Conservation (phyloP, 1,284 basidiomycete genomes). For the Ceratobasidium sp. region DNA sequence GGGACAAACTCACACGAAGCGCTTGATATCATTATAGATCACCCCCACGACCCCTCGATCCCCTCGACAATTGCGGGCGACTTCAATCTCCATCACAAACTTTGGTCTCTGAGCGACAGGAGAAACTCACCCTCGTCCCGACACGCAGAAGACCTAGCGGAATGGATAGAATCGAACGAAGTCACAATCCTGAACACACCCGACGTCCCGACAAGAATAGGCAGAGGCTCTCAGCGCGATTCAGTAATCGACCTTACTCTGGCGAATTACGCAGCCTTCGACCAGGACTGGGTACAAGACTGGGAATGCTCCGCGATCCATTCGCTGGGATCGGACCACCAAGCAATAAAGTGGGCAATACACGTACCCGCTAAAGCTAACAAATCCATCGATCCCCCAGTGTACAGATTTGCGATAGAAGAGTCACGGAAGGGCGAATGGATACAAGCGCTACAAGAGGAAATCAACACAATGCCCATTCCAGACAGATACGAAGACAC, state of each 20-base stretch:
- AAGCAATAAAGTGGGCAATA: neutral
- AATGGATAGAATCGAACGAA: slow-evolving; percentile 17
- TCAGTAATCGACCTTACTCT: slow-evolving; percentile 19
- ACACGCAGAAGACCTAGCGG: neutral
- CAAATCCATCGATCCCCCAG: neutral
- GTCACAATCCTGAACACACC: neutral
- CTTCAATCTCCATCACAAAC: slow-evolving; percentile 18
- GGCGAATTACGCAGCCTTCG: neutral
- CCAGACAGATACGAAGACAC: neutral
- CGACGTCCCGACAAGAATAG: neutral
- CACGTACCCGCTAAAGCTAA: neutral
- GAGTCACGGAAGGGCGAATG: neutral
- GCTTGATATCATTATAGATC: neutral
- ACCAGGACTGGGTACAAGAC: neutral
- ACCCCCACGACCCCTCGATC: neutral
- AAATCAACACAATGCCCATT: no score
- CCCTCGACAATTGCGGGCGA: neutral
- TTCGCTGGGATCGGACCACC: neutral
- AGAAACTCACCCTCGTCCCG: neutral
- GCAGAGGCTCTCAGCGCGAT: neutral
- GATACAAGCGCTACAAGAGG: neutral
- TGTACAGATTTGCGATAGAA: neutral
- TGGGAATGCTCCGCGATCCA: neutral
- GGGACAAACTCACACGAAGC: neutral
- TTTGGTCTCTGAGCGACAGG: neutral